Percentiles rank a stretch among this genome's conserved stretches.
phyloP scores from a whole-genome alignment of 371 early-diverging fungal species.

The Mycotypha africana region DNA sequence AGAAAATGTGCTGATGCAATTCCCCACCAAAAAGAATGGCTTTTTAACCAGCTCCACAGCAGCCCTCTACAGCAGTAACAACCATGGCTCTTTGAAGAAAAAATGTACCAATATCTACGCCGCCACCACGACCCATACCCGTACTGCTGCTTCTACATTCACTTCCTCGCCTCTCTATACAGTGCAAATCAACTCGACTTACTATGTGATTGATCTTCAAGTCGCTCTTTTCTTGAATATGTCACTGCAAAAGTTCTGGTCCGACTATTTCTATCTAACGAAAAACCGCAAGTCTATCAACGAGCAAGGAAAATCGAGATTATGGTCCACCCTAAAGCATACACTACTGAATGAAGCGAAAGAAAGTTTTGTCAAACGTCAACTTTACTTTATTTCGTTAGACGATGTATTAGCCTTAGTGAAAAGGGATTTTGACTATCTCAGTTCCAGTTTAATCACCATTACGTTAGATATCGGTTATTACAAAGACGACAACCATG shows the following conservation, averaged over 20 bases:
- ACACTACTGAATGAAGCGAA: constrained; percentile 24
- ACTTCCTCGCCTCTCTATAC: constrained; percentile 54
- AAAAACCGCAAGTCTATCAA: constrained; percentile 15
- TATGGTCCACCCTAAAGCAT: constrained; percentile 61
- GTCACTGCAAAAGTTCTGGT: constrained; percentile 36
- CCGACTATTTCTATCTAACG: constrained; percentile 46
- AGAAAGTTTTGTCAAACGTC: constrained; percentile 51
- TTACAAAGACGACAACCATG: not conserved
- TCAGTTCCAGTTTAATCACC: constrained; percentile 58
- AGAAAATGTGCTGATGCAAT: not conserved
- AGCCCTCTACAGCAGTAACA: too few relatives aligned
- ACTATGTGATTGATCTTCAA: constrained; percentile 65
- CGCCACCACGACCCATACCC: constrained; percentile 9
- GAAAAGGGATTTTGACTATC: constrained; percentile 51
- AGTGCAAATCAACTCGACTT: constrained; percentile 42
- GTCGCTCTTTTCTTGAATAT: constrained; percentile 55
- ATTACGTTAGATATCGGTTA: constrained; percentile 58
- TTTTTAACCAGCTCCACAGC: not conserved
- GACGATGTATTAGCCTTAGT: constrained; percentile 58
- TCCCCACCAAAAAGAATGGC: constrained; percentile 7
- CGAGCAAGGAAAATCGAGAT: constrained; percentile 46
- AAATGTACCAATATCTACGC: too few relatives aligned
- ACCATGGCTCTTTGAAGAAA: too few relatives aligned
- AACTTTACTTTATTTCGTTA: constrained; percentile 57
- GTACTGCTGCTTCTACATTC: constrained; percentile 39